Percentiles rank a stretch among this genome's conserved stretches.
phyloP scores from a whole-genome alignment of 352 stramenopile species.

The Phytophthora boehmeriae region DNA sequence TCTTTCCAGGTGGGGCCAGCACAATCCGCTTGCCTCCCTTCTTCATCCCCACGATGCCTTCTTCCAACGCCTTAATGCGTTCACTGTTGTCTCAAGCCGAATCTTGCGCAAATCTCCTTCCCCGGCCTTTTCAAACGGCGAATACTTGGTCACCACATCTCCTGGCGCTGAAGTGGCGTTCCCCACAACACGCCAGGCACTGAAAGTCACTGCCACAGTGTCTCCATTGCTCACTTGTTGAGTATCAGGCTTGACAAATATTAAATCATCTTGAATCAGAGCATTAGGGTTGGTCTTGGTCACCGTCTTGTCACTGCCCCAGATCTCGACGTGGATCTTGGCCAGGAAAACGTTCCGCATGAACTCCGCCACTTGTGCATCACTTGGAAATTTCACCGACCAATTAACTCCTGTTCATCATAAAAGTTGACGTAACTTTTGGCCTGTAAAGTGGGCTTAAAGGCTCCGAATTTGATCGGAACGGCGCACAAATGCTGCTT shows the following conservation, averaged over 20 bases:
- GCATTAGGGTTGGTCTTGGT: conserved; percentile 51
- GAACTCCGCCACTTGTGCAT: conserved; percentile 67
- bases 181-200: conserved; percentile 78
- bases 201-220: conserved; percentile 69
- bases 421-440: conserved; percentile 89
- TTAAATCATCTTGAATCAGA: conserved; percentile 59
- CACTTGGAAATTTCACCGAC: conserved; percentile 75
- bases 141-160: conserved; percentile 80
- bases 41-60: conserved; percentile 89
- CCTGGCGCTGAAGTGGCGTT: conserved; percentile 58
- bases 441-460: conserved; percentile 73
- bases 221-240: conserved; percentile 54
- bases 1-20: conserved; percentile 82
- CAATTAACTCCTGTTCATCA: conserved; percentile 72
- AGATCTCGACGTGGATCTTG: conserved; percentile 85
- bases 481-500: conserved; percentile 72
- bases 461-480: conserved; percentile 52
- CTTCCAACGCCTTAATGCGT: conserved; percentile 89
- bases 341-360: conserved; percentile 73
- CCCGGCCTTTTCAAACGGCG: conserved; percentile 70
- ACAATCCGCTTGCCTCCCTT: conserved; percentile 90
- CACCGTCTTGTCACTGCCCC: conserved; percentile 62
- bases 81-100: conserved; percentile 74
- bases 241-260: conserved; percentile 44
- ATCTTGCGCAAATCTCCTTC: conserved; percentile 71